Percentiles rank a stretch among this genome's conserved stretches.
Conservation (phyloP, 1,284 basidiomycete genomes). For the Ustilago lituana region DNA sequence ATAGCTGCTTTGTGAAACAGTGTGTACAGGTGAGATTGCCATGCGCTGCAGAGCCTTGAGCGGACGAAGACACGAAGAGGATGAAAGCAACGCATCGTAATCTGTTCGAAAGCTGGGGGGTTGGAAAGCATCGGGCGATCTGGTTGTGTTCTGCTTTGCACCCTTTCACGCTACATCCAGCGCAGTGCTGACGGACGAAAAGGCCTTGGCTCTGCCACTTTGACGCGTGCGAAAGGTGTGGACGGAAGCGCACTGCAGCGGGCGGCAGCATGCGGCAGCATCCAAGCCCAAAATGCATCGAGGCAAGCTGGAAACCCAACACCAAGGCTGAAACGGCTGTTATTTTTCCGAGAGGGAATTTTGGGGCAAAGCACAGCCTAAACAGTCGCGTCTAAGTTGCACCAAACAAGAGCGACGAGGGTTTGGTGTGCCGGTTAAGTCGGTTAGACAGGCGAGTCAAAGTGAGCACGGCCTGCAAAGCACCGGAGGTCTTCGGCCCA, state of each 20-base stretch:
- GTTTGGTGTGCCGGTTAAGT: neutral
- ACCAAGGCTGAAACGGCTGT: no score
- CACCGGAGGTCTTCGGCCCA: neutral
- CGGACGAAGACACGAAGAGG: neutral
- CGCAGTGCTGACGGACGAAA: no score
- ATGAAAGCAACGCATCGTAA: neutral
- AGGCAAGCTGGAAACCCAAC: no score
- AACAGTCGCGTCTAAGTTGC: slow-evolving; percentile 1
- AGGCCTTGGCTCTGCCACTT: no score
- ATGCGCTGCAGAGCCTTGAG: no score
- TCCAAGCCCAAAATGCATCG: no score
- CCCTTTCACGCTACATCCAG: slow-evolving; percentile 11
- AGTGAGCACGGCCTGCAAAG: neutral
- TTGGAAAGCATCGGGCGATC: slow-evolving; percentile 4
- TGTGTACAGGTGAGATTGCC: no score
- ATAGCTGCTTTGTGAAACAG: no score
- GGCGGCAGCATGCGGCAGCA: no score
- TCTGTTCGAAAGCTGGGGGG: neutral
- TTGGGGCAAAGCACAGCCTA: slow-evolving; percentile 1
- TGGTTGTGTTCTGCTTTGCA: neutral
- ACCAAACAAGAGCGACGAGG: no score
- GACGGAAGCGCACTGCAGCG: neutral
- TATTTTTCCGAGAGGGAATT: slow-evolving; percentile 1
- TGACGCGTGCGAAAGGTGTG: neutral
- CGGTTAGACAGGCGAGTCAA: slow-evolving; percentile 3